Base-by-base conservation (phyloP, 176 grass and related monocot genomes). In the Bonia amplexicaulis region DNA sequence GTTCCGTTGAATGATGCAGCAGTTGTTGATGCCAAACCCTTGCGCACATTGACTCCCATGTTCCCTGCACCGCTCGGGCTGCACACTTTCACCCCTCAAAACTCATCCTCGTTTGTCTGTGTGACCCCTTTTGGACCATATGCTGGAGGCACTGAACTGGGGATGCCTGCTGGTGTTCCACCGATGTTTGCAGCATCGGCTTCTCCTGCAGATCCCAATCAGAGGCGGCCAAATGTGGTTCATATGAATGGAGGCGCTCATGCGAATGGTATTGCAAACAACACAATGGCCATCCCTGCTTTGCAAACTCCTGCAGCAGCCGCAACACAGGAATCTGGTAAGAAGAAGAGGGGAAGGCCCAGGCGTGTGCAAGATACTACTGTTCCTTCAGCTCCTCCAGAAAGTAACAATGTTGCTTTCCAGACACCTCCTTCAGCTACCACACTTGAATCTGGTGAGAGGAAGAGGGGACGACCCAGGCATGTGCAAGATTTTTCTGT, bases 41-140 rank as follows among this genome's bases (percentile, higher is more conserved):
- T 97, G 86, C 87, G 90, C 71, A 90, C 88, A 57, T 84, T 97
- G 78, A 85, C 92, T 69, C 94, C 94, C 33, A 97, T 97, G 94
- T 94, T 94, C 66, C 94, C 94, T 53, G 90, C 92, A 2, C 73
- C 92, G n/a, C 88, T 92, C 4, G 92, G 94, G 39, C 63, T 92
- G 31, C 82, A 90, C 86, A 90, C 90, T 53, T 97, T 84, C 80
- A 84, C 83, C 61, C 86, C 84, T 80, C 85, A 91, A 57, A 90
- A 89, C 78, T 86, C 85, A 46, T 77, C 92, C 67, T 90, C 90
- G 6, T 85, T 92, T 90, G 72, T 94, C 26, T 94, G 92, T 84
- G 77, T 97, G 23, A 87, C 94, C 37, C 92, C 94, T 0, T 90
- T 92, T 79, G 92, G 90, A 65, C 80, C 94, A 41, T 92, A 88